Conservation (phyloP, 2,329 filamentous ascomycete genomes). For the Aspergillus carbonarius region DNA sequence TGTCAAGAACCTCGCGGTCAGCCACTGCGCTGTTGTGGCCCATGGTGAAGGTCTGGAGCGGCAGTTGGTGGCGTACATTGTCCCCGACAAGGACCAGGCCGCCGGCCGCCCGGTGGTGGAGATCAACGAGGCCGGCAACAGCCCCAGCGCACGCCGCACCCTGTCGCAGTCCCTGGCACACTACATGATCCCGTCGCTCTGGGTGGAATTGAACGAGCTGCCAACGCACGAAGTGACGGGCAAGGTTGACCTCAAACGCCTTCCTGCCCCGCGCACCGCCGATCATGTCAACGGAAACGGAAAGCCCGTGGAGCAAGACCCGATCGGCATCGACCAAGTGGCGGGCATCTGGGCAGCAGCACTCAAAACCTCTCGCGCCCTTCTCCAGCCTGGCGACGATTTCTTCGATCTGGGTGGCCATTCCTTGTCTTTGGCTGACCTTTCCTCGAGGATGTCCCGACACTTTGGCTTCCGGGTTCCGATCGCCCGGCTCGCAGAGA, state of each 20-base stretch:
- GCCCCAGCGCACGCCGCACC: conserved; percentile 64
- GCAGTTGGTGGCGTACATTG: conserved; percentile 74
- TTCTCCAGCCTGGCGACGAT: conserved; percentile 68
- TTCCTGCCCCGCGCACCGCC: conserved; percentile 64
- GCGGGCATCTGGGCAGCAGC: conserved; percentile 70
- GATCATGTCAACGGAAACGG: conserved; percentile 44
- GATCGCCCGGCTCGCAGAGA: conserved; percentile 68
- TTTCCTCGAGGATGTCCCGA: conserved; percentile 68
- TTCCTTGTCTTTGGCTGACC: conserved; percentile 72
- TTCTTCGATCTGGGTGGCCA: conserved; percentile 83
- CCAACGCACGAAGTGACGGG: conserved; percentile 78
- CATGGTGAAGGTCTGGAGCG: conserved; percentile 73
- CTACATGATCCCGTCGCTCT: conserved; percentile 79
- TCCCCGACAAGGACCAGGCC: conserved; percentile 60
- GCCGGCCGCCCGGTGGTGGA: conserved; percentile 61
- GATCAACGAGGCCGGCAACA: conserved; percentile 70
- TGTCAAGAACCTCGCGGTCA: conserved; percentile 66
- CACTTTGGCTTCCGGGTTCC: conserved; percentile 73
- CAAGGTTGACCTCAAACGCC: conserved; percentile 70
- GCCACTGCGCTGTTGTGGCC: conserved; percentile 69
- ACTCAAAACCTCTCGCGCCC: conserved; percentile 62
- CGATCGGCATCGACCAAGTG: conserved; percentile 66
- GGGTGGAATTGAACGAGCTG: conserved; percentile 69
- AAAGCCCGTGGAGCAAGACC: conserved; percentile 56
- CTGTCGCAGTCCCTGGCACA: conserved; percentile 69